Base-by-base conservation (phyloP, 805 yeast species). In the Teunomyces panamensis region DNA sequence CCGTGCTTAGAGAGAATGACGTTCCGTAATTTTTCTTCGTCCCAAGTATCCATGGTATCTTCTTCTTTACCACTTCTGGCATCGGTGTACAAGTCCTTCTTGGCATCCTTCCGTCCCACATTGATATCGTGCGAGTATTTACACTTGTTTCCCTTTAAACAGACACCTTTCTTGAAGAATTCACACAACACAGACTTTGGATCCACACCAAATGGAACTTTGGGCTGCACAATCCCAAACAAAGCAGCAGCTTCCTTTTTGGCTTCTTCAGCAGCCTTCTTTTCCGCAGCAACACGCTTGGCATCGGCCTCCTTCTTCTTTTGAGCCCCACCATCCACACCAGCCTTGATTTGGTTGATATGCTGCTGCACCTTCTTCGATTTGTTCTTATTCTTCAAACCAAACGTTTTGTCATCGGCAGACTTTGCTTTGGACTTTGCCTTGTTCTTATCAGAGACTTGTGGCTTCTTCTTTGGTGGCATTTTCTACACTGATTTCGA, bases 21-120 rank as follows among this genome's bases (percentile, higher is more conserved):
- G 30, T 77, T 77, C 64, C 95, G 80, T 64, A 94, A 81, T 73
- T 91, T 94, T 60, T 85, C 97, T 70, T 92, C 97, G 70, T 94
- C 98, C 98, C 98, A 92, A 41, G 77, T 78, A 58, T 90, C 97
- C 97, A 92, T 90, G 4, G 94, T 88, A 68, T 94, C 98, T 16
- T 75, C 75, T 55, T 83, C 85, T 64, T 87, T 85, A 48, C 74
- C 79, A 8, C 68, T 77, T 66, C 97, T 82, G 33, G 84, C 89
- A 71, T 94, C 99, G 9, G 94, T 83, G 71, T 94, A 94, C 59
- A 92, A 77, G 71, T 94, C 97, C 69, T 78, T 90, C 83, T 94
- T 94, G 43, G 79, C 88, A 30, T 86, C 88, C 67, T 87, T 91
- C 67, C 97, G 83, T 32, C 91, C 98, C 24, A 89, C 79, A 51